These are phyloP conservation scores for Heritiera fomes DNA, from an alignment of 345 rosid genomes.

Conservation along the genomic window DNA sequence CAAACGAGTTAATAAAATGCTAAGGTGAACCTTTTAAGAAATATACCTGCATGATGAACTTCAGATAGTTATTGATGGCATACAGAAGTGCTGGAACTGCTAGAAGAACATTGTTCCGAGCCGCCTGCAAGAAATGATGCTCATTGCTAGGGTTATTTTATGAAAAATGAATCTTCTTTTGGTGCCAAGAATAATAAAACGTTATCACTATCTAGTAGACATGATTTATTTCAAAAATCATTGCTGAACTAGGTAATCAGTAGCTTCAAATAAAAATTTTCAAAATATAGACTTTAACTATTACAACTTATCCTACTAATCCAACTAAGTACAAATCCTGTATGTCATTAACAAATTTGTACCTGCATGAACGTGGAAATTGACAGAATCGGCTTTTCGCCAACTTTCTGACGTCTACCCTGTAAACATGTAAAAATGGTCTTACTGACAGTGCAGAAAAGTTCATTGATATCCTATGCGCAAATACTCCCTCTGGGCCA, in stretches of 20 bases:
- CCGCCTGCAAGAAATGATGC: slow-evolving; percentile 61
- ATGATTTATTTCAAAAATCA: neutral
- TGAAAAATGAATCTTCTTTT: neutral
- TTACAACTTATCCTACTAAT: neutral
- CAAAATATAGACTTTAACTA: neutral
- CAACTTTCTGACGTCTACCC: slow-evolving; percentile 86
- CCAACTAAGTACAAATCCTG: neutral
- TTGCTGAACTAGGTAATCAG: neutral
- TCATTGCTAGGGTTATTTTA: slow-evolving; percentile 21
- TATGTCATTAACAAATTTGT: slow-evolving; percentile 15
- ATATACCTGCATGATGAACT: slow-evolving; percentile 96
- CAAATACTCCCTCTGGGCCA: too few relatives aligned
- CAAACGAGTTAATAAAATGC: too few relatives aligned
- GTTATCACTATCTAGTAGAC: neutral
- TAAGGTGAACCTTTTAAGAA: neutral
- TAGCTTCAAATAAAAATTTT: neutral
- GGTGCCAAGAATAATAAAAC: slow-evolving; percentile 1
- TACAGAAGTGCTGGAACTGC: slow-evolving; percentile 93
- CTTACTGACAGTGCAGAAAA: neutral
- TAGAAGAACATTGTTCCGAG: slow-evolving; percentile 87
- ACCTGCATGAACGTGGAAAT: slow-evolving; percentile 81
- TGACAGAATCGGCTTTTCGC: slow-evolving; percentile 92
- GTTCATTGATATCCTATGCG: neutral
- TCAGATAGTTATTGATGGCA: slow-evolving; percentile 90
- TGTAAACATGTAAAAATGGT: slow-evolving; percentile 30